Evolutionary conservation across 2,329 filamentous ascomycete genomes (phyloP), one percentile per base, ranked within the genome.

Genomic region (Venturia pyrina): DNA sequence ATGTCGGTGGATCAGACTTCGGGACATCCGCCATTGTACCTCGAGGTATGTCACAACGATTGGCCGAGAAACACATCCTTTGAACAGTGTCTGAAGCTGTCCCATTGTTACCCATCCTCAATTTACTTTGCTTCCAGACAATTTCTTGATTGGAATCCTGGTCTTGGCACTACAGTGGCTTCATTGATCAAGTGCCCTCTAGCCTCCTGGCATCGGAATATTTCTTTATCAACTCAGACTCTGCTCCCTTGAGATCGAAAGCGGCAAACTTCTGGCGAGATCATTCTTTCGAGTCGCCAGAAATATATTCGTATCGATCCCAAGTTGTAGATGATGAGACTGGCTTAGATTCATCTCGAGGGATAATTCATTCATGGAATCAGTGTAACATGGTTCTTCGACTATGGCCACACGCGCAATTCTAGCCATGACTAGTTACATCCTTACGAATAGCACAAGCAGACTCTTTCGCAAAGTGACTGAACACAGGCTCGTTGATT

Each of bases 1-100:
- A 87, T 87, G 84, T 79, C 81, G 0, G 53, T 59, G 13, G 28
- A 59, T 37, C 76, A 85, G 15, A 75, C 75, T 0, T 75, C 77
- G 0, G 76, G 73, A 0, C 71, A 72, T 19, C 75, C 80, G 63
- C 83, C 84, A 0, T 76, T 89, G 0, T 89, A 89, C 69, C 78
- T 87, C 64, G 77, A 78, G 73, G 70, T 73, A 71, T 66, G 70
- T 24, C 17, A 13, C 2, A 32, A 7, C 7, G 53, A 41, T 19
- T 34, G 32, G 28, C 15, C 15, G 17, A 59, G 50, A 57, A 34
- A 37, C 11, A 5, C 1, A 19, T 19, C 5, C n/a, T n/a, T 1
- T 37, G 32, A n/a, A 37, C 41, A 43, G 4, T 43, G 41, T 5
- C 10, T 17, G 41, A 13, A 43, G 41, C 41, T 43, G 41, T 43